Base-by-base conservation (phyloP, 208 protist species). In the Acanthamoeba castellanii region DNA sequence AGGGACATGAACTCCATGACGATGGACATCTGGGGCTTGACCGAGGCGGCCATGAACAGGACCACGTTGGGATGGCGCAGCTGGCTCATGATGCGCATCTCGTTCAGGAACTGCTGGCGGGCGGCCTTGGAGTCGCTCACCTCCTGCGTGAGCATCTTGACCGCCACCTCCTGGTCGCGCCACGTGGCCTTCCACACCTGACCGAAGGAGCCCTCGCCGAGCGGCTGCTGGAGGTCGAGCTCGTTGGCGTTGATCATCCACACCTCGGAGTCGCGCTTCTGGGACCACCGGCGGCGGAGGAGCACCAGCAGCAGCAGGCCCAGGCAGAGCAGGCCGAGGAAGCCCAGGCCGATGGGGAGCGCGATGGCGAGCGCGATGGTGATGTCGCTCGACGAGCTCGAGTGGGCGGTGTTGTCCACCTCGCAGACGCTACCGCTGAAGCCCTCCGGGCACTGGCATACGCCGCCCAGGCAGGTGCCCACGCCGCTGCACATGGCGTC, bases 31-130 rank as follows among this genome's bases (percentile, higher is more conserved):
- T 57, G n/a, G 14, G 68, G 68, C 55, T 94, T 61, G 13, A 85
- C 18, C 6, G 88, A 96, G 61, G 92, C 96, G 34, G 93, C 96
- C 66, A 96, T 96, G 66, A 96, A 96, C 32, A 96, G 93, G 2
- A 96, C 94, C 1, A 96, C 34, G 84, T 96, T 96, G 50, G 96
- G 96, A 25, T 96, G 96, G 25, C 85, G 55, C 27, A 96, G 59
- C 66, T 96, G 81, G 32, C 68, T 95, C 68, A 96, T 92, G 59
- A 96, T 96, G 22, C 61, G 7, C 55, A 96, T 93, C 81, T 96
- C 96, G 32, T 96, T 95, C 9, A 96, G 95, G 74, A 96, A 95
- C 2, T 16, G 1, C 47, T 96, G 37, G 0, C 70, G 64, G 20
- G n/a, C 47, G 16, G 95, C 2, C 52, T 74, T n/a, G 30, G 52